A percentile compares a stretch with the other conserved stretches of the same genome.
phyloP scores from a whole-genome alignment of 768 basidiomycete species.

The Sarcodon aspratus region DNA sequence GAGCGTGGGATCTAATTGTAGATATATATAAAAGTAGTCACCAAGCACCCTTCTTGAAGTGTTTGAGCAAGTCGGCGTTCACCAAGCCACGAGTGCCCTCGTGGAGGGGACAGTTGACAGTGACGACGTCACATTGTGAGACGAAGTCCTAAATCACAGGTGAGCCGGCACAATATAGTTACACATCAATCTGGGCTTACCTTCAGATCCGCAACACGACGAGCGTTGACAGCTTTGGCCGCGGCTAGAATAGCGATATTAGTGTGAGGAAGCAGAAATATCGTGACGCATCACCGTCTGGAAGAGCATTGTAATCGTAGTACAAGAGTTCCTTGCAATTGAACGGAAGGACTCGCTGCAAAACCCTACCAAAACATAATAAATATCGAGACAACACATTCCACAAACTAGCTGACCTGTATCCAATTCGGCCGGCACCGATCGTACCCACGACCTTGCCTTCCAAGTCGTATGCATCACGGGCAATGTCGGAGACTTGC shows the following conservation, averaged over 20 bases:
- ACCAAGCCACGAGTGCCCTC: constrained; percentile 74
- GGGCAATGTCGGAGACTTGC: constrained; percentile 75
- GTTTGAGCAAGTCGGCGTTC: constrained; percentile 70
- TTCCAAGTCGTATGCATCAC: constrained; percentile 83
- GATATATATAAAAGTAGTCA: constrained; percentile 10
- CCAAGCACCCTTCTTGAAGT: constrained; percentile 60
- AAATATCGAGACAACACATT: too few species aligned
- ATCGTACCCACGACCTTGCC: constrained; percentile 89
- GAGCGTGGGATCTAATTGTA: constrained; percentile 16
- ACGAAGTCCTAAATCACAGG: constrained; percentile 5
- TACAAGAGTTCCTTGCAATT: constrained; percentile 86
- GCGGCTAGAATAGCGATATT: constrained; percentile 31
- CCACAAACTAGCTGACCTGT: constrained; percentile 15
- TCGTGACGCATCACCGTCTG: constrained; percentile 30
- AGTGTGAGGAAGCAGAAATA: neutral
- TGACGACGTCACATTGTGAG: constrained; percentile 62
- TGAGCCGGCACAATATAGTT: neutral
- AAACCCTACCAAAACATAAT: constrained; percentile 33
- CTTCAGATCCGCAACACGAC: constrained; percentile 72
- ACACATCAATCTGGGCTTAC: constrained; percentile 8
- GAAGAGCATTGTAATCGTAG: constrained; percentile 74
- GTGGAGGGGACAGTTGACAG: constrained; percentile 85
- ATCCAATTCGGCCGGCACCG: constrained; percentile 72
- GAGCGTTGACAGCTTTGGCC: constrained; percentile 52
- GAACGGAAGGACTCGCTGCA: constrained; percentile 73